Evolutionary conservation across 2,329 filamentous ascomycete species (phyloP), one percentile per base, ranked within the genome.

Genomic region (Ophiostoma perfectum): DNA sequence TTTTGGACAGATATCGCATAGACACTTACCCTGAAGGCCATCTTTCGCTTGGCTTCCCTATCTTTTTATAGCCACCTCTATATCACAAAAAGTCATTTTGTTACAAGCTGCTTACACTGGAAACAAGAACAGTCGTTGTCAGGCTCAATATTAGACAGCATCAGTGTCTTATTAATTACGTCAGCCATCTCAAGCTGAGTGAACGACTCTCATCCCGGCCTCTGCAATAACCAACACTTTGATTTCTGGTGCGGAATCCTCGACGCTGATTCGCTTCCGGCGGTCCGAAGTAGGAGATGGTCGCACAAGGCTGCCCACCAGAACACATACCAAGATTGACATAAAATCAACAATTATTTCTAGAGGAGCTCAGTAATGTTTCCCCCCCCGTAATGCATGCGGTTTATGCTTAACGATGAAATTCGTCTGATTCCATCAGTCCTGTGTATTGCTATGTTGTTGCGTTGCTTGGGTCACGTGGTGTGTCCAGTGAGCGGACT

Each of bases 231-330:
- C 27, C 27, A 27, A 27, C 27, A 1, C 27, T 27, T 27, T 27
- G 27, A 27, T 27, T 27, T 27, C 27, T n/a, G 38, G 16, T 58
- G 45, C 49, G 27, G 7, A 27, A 55, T 55, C n/a, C 49, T 7
- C 49, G 27, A 55, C 8, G n/a, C 18, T 55, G 49, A 27, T 55
- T 55, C 49, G 49, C 68, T 69, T 67, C 68, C 68, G 68, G 68
- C 68, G 60, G 68, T 67, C 68, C 68, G 68, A 69, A 52, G 65
- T 52, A 64, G 68, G 58, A 66, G 64, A 27, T 55, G n/a, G 45
- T n/a, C 49, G 27, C 36, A 18, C 27, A 16, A 55, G 49, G 47
- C 49, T 42, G 27, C 12, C 27, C 39, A 11, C 18, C 4, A 49
- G 18, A 36, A n/a, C 39, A 42, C 27, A 27, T 27, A 27, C 27